Evolutionary conservation across 2,329 filamentous ascomycete species (phyloP).

Genomic region (Bipolaris gigantea): DNA sequence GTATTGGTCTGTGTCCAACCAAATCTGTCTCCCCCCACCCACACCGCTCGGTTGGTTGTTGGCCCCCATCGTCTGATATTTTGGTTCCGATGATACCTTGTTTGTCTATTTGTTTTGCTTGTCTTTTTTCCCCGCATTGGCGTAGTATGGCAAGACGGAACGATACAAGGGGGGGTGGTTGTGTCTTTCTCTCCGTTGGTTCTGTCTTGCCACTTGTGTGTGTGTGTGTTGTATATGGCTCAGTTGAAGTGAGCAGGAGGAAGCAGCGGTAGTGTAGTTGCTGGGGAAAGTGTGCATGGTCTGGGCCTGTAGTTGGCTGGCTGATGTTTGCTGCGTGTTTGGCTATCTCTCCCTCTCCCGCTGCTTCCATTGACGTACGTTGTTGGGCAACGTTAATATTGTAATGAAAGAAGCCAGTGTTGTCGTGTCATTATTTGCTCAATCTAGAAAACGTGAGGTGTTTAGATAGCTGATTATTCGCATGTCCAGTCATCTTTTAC

Average conservation of each 20-base stretch:
- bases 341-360: neutral
- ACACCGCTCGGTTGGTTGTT: neutral
- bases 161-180: neutral
- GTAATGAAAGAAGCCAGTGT: constrained; percentile 12
- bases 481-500: too few species aligned
- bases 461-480: neutral
- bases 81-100: constrained; percentile 2
- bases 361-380: constrained; percentile 2
- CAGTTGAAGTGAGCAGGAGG: neutral
- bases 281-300: neutral
- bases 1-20: constrained; percentile 9
- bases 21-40: neutral
- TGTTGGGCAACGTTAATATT: constrained; percentile 11
- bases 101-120: neutral
- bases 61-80: constrained; percentile 1
- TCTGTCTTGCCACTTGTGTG: neutral
- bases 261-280: neutral
- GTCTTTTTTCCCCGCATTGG: neutral
- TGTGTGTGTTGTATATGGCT: neutral
- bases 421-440: neutral
- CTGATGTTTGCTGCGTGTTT: neutral
- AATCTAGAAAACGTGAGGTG: neutral
- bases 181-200: neutral
- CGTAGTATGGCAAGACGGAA: constrained; percentile 11
- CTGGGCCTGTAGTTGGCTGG: neutral